A percentile compares a stretch with the other conserved stretches of the same genome.
phyloP scores from a whole-genome alignment of 805 yeast species.

The Dipodascus albidus region DNA sequence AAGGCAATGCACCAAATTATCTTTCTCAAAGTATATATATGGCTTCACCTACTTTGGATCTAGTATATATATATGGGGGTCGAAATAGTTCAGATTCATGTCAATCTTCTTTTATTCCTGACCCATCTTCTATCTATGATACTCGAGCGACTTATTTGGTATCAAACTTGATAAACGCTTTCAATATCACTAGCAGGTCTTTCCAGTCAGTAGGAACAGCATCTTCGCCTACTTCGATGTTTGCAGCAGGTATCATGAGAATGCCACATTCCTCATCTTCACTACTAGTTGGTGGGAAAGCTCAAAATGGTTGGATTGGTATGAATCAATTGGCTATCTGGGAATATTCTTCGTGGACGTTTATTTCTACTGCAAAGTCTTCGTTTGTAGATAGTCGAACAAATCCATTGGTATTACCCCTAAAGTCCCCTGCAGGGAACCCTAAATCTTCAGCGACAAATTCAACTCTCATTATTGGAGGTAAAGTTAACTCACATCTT shows the following conservation, averaged over 20 bases:
- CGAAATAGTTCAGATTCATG: not conserved
- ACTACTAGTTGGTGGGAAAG: slow-evolving; percentile 54
- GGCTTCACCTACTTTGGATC: slow-evolving; percentile 6
- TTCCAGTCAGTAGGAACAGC: slow-evolving; percentile 5
- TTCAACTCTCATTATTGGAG: slow-evolving; percentile 50
- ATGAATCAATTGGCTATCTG: slow-evolving; percentile 66
- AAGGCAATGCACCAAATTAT: not conserved
- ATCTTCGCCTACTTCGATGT: slow-evolving; percentile 18
- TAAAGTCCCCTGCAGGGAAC: slow-evolving; percentile 26
- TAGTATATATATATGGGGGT: slow-evolving; percentile 11
- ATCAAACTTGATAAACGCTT: slow-evolving; percentile 2
- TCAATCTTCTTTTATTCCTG: not conserved
- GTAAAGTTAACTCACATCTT: slow-evolving; percentile 31
- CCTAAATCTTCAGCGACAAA: slow-evolving; percentile 5
- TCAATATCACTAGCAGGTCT: not conserved
- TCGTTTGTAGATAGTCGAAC: slow-evolving; percentile 40
- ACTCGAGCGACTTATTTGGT: not conserved
- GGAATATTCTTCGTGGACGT: slow-evolving; percentile 63
- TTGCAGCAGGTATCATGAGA: slow-evolving; percentile 16
- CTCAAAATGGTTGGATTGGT: slow-evolving; percentile 49
- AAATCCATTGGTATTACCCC: slow-evolving; percentile 42
- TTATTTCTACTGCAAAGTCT: slow-evolving; percentile 25
- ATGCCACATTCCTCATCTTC: slow-evolving; percentile 8
- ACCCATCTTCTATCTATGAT: not conserved
- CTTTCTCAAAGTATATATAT: slow-evolving; percentile 3